Evolutionary conservation across 768 basidiomycete genomes (phyloP).

Genomic region (Paxillus involutus): DNA sequence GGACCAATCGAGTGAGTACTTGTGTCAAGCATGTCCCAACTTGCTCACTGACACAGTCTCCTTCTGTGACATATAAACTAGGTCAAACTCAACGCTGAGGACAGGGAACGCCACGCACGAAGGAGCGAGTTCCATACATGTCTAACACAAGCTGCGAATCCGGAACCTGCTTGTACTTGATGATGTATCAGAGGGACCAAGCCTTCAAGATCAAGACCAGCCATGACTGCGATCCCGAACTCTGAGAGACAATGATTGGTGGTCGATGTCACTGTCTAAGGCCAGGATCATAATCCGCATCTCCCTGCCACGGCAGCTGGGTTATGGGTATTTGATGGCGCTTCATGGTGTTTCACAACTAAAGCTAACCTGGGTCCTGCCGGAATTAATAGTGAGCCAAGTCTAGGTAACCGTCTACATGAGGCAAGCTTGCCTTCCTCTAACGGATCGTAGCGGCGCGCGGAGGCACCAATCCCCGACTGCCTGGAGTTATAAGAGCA

Average conservation of each 20-base stretch:
- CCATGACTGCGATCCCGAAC: conserved; percentile 40
- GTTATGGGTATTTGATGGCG: too few relatives aligned
- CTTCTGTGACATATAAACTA: conserved; percentile 34
- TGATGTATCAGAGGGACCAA: conserved; percentile 68
- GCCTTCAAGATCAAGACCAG: conserved; percentile 45
- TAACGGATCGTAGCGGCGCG: too few relatives aligned
- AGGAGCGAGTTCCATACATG: conserved; percentile 81
- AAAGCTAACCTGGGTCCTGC: too few relatives aligned
- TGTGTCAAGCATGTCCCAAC: background rate
- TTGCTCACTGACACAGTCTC: conserved; percentile 42
- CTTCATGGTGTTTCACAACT: too few relatives aligned
- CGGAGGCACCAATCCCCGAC: too few relatives aligned
- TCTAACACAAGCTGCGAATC: conserved; percentile 85
- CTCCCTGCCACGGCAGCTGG: too few relatives aligned
- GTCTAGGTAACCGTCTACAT: too few relatives aligned
- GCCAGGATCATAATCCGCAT: background rate
- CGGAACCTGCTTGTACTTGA: conserved; percentile 65
- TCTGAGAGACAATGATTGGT: conserved; percentile 4
- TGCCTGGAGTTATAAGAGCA: too few relatives aligned
- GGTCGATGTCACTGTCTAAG: conserved; percentile 6
- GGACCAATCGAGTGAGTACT: conserved; percentile 14
- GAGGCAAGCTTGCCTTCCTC: too few relatives aligned
- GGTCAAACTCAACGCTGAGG: conserved; percentile 30
- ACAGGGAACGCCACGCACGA: conserved; percentile 39
- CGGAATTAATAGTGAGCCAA: too few relatives aligned